phyloP scores from a whole-genome alignment of 2,329 filamentous ascomycete genomes.

The Botrytis deweyae region DNA sequence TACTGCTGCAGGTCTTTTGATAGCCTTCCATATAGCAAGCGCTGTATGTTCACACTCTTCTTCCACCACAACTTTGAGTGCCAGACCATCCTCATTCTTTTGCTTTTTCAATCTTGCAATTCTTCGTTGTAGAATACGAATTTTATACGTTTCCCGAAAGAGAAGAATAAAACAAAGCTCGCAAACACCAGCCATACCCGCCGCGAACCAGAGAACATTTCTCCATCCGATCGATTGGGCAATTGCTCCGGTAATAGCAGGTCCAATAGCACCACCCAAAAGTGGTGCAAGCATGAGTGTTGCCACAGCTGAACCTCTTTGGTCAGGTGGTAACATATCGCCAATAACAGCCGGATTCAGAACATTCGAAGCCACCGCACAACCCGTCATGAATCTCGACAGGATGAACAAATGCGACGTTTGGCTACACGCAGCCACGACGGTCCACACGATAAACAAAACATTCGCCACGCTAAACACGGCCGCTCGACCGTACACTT shows the following conservation, averaged over 20 bases:
- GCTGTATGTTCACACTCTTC: constrained; percentile 31
- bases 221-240: constrained; percentile 50
- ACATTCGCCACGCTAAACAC: constrained; percentile 48
- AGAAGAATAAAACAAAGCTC: constrained; percentile 47
- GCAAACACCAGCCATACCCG: constrained; percentile 43
- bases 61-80: not conserved
- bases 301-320: constrained; percentile 45
- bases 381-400: constrained; percentile 39
- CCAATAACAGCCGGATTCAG: constrained; percentile 48
- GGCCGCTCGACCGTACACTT: constrained; percentile 44
- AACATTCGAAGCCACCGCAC: constrained; percentile 34
- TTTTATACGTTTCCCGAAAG: constrained; percentile 59
- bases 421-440: constrained; percentile 45
- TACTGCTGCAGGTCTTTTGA: constrained; percentile 45
- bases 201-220: constrained; percentile 52
- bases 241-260: constrained; percentile 41
- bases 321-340: constrained; percentile 48
- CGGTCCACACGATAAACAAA: constrained; percentile 52
- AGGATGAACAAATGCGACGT: constrained; percentile 47
- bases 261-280: constrained; percentile 38
- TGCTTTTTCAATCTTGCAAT: constrained; percentile 37
- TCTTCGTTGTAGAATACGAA: constrained; percentile 52
- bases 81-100: not conserved
- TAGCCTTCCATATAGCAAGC: constrained; percentile 40
- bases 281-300: constrained; percentile 39